Evolutionary conservation across 768 basidiomycete genomes (phyloP).

Genomic region (Clathrus columnatus): DNA sequence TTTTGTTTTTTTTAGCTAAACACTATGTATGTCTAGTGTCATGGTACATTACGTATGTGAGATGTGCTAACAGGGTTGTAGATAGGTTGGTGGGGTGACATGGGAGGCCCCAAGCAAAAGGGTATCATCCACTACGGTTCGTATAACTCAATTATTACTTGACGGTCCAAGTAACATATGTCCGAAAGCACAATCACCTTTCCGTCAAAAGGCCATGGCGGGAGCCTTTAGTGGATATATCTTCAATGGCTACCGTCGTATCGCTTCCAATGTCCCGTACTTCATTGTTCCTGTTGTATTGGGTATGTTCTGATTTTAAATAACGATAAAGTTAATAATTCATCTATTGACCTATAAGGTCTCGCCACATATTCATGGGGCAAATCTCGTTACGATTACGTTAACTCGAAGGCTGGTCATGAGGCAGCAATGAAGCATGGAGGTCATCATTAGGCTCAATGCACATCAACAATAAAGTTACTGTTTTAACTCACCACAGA

Average conservation of each 20-base stretch:
- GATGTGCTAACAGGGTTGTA: conserved; percentile 22
- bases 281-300: conserved; percentile 67
- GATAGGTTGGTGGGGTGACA: conserved; percentile 91
- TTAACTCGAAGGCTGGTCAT: conserved; percentile 79
- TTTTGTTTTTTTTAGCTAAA: conserved; percentile 43
- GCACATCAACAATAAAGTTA: too few relatives aligned
- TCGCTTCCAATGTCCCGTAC: conserved; percentile 67
- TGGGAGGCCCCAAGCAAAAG: conserved; percentile 57
- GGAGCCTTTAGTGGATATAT: conserved; percentile 65
- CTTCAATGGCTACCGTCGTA: conserved; percentile 79
- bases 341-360: conserved; percentile 33
- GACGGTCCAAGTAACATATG: background rate
- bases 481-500: too few relatives aligned
- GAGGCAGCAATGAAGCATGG: conserved; percentile 34
- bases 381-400: conserved; percentile 52
- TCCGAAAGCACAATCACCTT: conserved; percentile 60
- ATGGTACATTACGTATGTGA: background rate
- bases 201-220: conserved; percentile 64
- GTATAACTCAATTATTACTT: conserved; percentile 23
- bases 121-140: conserved; percentile 77
- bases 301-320: conserved; percentile 48
- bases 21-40: conserved; percentile 58
- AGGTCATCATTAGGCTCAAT: conserved; percentile 8
- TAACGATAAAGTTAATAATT: background rate
- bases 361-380: conserved; percentile 78